Percentiles rank a stretch among this genome's conserved stretches.
phyloP scores from a whole-genome alignment of 1,284 basidiomycete species.

The Thelephora terrestris region DNA sequence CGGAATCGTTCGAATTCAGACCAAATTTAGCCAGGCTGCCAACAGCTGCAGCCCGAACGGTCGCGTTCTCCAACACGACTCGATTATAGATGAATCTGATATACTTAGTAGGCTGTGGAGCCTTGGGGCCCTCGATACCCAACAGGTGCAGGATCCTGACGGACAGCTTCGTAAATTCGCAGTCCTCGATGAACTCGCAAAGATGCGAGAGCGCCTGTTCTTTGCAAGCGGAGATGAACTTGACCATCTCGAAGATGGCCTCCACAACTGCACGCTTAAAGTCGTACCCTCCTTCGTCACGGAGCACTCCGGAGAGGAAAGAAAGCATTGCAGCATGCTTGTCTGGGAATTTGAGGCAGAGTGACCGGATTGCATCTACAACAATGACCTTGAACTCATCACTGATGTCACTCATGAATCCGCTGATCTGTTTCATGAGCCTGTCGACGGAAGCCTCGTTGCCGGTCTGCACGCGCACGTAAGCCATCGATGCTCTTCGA shows the following conservation, averaged over 20 bases:
- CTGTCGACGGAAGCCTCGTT: conserved; percentile 99
- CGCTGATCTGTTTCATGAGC: conserved; percentile 98
- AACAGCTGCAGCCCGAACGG: conserved; percentile 95
- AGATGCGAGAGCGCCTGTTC: conserved; percentile 95
- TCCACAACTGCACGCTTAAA: conserved; percentile 99
- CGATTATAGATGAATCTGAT: conserved; percentile 99
- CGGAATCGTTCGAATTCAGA: conserved; percentile 71
- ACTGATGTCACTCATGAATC: conserved; percentile 99
- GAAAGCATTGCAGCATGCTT: conserved; percentile 95
- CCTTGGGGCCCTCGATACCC: conserved; percentile 93
- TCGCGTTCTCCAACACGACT: conserved; percentile 97
- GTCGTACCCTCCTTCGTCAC: conserved; percentile 98
- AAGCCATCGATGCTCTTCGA: background rate
- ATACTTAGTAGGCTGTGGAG: conserved; percentile 93
- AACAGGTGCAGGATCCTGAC: conserved; percentile 94
- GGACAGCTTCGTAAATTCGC: conserved; percentile 98
- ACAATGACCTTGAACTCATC: conserved; percentile 99
- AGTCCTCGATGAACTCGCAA: conserved; percentile 99
- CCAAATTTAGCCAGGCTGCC: conserved; percentile 95
- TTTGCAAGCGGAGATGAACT: conserved; percentile 91
- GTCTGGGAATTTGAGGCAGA: conserved; percentile 97
- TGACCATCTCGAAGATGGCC: conserved; percentile 99
- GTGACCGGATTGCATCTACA: conserved; percentile 94
- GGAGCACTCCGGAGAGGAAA: conserved; percentile 88
- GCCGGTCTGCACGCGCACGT: conserved; percentile 55